These are phyloP conservation scores for Trichophyton rubrum DNA, from an alignment of 2,329 filamentous ascomycete species.

Conservation along the genomic window DNA sequence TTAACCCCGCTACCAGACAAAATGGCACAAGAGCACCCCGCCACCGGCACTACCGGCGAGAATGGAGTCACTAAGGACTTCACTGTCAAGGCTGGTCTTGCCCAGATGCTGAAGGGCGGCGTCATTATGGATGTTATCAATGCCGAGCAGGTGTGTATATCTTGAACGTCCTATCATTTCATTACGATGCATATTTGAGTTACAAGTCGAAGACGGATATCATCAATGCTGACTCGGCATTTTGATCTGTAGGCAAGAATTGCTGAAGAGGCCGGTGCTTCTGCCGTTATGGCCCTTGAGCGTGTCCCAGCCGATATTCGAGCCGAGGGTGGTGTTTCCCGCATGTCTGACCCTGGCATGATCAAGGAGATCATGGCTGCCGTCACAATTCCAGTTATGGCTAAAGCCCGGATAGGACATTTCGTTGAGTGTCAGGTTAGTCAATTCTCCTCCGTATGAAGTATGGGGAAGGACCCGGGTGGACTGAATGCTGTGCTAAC, in stretches of 20 bases:
- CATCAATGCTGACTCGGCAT: background rate
- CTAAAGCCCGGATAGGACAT: constrained; percentile 94
- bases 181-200: background rate
- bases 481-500: background rate
- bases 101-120: constrained; percentile 96
- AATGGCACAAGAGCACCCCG: constrained; percentile 25
- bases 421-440: constrained; percentile 83
- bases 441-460: background rate
- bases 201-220: background rate
- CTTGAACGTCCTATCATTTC: background rate
- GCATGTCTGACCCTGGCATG: constrained; percentile 91
- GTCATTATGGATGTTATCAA: constrained; percentile 99
- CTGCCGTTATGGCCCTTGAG: constrained; percentile 96
- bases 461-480: no score
- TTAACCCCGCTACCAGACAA: constrained; percentile 3
- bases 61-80: constrained; percentile 47
- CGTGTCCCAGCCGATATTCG: constrained; percentile 94
- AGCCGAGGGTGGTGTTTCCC: constrained; percentile 78
- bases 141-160: constrained; percentile 54
- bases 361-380: constrained; percentile 91
- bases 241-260: constrained; percentile 58
- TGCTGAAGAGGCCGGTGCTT: constrained; percentile 90
- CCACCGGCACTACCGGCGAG: constrained; percentile 31
- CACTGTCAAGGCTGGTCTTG: constrained; percentile 85
- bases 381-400: constrained; percentile 98